A percentile compares a stretch with the other conserved stretches of the same genome.
Conservation (phyloP, 2,329 filamentous ascomycete species). For the Thielaviopsis musarum region DNA sequence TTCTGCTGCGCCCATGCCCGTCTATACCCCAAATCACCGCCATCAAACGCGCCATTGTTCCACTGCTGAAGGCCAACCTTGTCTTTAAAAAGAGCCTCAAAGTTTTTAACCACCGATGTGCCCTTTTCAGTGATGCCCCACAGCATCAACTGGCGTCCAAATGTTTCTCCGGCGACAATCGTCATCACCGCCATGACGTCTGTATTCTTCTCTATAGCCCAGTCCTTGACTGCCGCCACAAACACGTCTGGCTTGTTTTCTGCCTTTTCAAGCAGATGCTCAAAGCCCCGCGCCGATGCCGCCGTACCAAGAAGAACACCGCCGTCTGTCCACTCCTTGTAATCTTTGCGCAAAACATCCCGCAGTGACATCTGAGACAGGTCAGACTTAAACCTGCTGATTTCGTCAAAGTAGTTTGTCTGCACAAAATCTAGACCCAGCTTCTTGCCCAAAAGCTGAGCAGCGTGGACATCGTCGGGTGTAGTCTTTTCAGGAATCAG, state of each 20-base stretch:
- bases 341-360: conserved; percentile 66
- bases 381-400: conserved; percentile 50
- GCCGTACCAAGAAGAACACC: conserved; percentile 43
- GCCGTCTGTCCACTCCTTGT: conserved; percentile 57
- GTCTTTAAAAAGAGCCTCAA: conserved; percentile 28
- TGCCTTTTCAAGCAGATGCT: conserved; percentile 40
- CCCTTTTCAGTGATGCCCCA: conserved; percentile 40
- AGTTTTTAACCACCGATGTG: conserved; percentile 33
- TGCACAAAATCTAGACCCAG: conserved; percentile 30
- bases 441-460: conserved; percentile 38
- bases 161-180: conserved; percentile 37
- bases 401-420: conserved; percentile 37
- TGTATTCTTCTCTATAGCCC: conserved; percentile 39
- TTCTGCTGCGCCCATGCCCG: conserved; percentile 51
- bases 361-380: conserved; percentile 41
- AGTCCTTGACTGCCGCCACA: conserved; percentile 30
- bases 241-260: conserved; percentile 27
- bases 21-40: conserved; percentile 27
- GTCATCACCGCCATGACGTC: conserved; percentile 55
- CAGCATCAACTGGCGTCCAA: conserved; percentile 50
- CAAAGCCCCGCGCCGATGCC: conserved; percentile 46
- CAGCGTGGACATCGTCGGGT: conserved; percentile 39
- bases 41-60: conserved; percentile 30
- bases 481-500: conserved; percentile 47
- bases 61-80: conserved; percentile 41